phyloP scores from a whole-genome alignment of 306 rosid species.

The Spatholobus suberectus region DNA sequence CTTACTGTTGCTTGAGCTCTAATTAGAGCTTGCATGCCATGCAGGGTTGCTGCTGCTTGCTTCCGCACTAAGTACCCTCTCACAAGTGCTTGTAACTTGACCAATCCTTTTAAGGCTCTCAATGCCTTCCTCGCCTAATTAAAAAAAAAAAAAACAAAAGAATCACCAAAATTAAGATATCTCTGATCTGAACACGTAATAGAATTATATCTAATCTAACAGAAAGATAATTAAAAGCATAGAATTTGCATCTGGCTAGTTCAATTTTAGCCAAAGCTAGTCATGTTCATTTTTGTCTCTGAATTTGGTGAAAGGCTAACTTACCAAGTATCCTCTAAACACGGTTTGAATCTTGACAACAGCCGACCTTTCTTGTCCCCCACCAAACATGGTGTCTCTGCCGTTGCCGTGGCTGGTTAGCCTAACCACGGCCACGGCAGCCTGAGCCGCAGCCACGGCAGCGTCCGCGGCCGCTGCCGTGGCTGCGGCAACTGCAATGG shows the following conservation, averaged over 20 bases:
- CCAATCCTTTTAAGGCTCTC: constrained; percentile 88
- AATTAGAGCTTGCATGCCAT: constrained; percentile 87
- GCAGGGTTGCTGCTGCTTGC: constrained; percentile 87
- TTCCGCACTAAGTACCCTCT: constrained; percentile 91
- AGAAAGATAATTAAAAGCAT: neutral
- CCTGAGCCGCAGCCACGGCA: constrained; percentile 91
- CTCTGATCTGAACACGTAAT: neutral
- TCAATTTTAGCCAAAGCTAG: constrained; percentile 3
- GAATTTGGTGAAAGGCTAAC: neutral
- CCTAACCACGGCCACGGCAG: constrained; percentile 89
- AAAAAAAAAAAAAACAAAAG: neutral
- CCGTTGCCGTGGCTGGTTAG: constrained; percentile 84
- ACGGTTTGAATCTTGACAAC: constrained; percentile 82
- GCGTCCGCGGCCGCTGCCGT: constrained; percentile 96
- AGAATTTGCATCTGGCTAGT: constrained; percentile 6
- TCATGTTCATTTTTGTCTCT: neutral
- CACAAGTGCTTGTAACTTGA: constrained; percentile 85
- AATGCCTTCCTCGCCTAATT: constrained; percentile 89
- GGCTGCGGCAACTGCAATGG: constrained; percentile 93
- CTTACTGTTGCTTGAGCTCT: constrained; percentile 96
- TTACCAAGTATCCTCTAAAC: constrained; percentile 80
- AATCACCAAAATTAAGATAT: neutral
- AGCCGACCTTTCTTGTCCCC: constrained; percentile 73
- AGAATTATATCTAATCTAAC: neutral
- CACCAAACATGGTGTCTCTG: constrained; percentile 69